Evolutionary conservation across 305 asterid genomes (phyloP).

Genomic region (Rubia balearica): DNA sequence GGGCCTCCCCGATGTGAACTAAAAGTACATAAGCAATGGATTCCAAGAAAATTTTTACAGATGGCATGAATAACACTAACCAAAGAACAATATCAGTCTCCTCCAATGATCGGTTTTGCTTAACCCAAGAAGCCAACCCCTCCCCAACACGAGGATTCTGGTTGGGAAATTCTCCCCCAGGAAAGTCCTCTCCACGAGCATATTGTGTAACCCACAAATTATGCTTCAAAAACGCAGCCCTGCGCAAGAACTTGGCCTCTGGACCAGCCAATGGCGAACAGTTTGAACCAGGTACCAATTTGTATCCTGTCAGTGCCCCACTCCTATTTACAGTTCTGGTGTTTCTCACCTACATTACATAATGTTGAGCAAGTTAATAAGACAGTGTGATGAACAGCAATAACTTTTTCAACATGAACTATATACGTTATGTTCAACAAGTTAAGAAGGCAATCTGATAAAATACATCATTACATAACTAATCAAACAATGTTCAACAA

Average conservation of each 20-base stretch:
- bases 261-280: slow-evolving; percentile 32
- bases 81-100: slow-evolving; percentile 39
- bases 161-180: slow-evolving; percentile 41
- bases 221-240: slow-evolving; percentile 38
- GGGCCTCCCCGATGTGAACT: background rate
- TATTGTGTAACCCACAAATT: slow-evolving; percentile 39
- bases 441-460: background rate
- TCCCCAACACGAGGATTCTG: slow-evolving; percentile 40
- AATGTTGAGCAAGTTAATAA: background rate
- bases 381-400: background rate
- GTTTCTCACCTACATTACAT: slow-evolving; percentile 25
- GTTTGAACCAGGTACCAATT: slow-evolving; percentile 37
- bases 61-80: slow-evolving; percentile 26
- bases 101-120: slow-evolving; percentile 33
- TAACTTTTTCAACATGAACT: background rate
- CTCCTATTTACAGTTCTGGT: slow-evolving; percentile 38
- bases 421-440: background rate
- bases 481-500: background rate
- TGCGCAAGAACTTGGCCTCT: slow-evolving; percentile 35
- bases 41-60: background rate
- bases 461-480: background rate
- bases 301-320: slow-evolving; percentile 36
- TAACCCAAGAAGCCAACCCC: slow-evolving; percentile 39
- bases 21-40: background rate
- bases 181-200: slow-evolving; percentile 32